These are phyloP conservation scores for Flaveria linearis DNA, from an alignment of 129 eudicot genomes.

Conservation along the genomic window DNA sequence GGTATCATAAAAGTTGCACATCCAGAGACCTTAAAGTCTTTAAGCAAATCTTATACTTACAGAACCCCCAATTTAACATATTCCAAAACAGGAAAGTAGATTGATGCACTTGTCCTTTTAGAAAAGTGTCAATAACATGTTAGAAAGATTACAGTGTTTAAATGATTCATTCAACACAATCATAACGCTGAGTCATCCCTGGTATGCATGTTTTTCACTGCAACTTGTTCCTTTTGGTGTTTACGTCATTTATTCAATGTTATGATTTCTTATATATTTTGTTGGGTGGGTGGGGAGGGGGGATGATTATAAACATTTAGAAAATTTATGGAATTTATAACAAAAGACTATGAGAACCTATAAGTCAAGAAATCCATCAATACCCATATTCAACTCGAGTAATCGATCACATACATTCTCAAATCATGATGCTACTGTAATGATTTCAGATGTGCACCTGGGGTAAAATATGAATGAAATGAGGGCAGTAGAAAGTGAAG, in stretches of 20 bases:
- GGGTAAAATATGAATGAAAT: neutral
- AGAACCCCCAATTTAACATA: neutral
- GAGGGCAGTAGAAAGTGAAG: neutral
- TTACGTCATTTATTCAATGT: too few species aligned
- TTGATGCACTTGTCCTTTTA: neutral
- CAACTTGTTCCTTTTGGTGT: too few species aligned
- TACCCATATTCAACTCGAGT: neutral
- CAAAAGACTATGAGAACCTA: neutral
- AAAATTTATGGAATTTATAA: neutral
- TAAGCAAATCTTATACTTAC: neutral
- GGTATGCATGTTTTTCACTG: too few species aligned
- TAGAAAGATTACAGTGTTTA: too few species aligned
- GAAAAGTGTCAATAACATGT: neutral
- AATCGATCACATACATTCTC: neutral
- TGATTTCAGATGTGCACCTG: neutral
- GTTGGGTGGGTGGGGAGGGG: too few species aligned
- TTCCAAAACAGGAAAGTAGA: neutral
- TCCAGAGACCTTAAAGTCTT: slow-evolving; percentile 5
- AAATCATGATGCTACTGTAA: slow-evolving; percentile 3
- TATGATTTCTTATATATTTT: too few species aligned
- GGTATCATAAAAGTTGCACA: slow-evolving; percentile 1
- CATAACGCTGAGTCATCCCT: too few species aligned
- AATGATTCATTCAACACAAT: too few species aligned
- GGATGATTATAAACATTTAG: too few species aligned
- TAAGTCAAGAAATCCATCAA: neutral